Percentiles rank a stretch among this genome's conserved stretches.
Evolutionary conservation across 495 filamentous ascomycete genomes (phyloP).

Genomic region (Aspergillus hancockii): DNA sequence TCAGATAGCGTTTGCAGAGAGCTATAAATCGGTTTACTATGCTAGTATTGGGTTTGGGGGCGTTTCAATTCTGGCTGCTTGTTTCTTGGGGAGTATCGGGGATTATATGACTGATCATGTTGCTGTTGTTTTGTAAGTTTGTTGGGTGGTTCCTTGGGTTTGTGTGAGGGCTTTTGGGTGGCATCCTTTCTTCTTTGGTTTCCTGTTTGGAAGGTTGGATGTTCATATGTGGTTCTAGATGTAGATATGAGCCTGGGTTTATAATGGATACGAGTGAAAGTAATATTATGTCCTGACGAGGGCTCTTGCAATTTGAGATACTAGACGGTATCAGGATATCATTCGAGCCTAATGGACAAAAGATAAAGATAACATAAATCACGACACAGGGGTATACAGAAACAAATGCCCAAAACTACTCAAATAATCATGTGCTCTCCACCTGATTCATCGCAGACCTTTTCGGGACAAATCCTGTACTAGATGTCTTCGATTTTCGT

Average conservation of each 20-base stretch:
- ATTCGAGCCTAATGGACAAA: background rate
- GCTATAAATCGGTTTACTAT: conserved; percentile 69
- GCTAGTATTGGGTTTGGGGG: conserved; percentile 67
- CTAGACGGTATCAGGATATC: background rate
- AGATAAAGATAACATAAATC: background rate
- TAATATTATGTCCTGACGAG: too few species aligned
- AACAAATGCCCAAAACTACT: background rate
- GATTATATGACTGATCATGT: conserved; percentile 70
- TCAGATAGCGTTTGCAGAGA: conserved; percentile 60
- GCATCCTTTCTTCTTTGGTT: background rate
- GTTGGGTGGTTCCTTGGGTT: background rate
- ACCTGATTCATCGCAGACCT: conserved; percentile 29
- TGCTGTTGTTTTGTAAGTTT: conserved; percentile 58
- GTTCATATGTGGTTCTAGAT: background rate
- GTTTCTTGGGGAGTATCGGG: conserved; percentile 64
- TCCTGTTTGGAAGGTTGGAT: background rate
- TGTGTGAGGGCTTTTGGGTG: background rate
- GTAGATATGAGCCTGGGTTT: background rate
- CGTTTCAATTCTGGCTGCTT: conserved; percentile 61
- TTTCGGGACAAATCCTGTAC: conserved; percentile 23
- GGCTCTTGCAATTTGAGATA: background rate
- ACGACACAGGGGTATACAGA: conserved; percentile 4
- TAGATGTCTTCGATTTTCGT: conserved; percentile 19
- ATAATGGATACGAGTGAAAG: background rate
- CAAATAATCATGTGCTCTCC: conserved; percentile 12